Percentiles rank a stretch among this genome's conserved stretches.
Evolutionary conservation across 2,329 filamentous ascomycete genomes (phyloP).

Genomic region (Fusarium euwallaceae): DNA sequence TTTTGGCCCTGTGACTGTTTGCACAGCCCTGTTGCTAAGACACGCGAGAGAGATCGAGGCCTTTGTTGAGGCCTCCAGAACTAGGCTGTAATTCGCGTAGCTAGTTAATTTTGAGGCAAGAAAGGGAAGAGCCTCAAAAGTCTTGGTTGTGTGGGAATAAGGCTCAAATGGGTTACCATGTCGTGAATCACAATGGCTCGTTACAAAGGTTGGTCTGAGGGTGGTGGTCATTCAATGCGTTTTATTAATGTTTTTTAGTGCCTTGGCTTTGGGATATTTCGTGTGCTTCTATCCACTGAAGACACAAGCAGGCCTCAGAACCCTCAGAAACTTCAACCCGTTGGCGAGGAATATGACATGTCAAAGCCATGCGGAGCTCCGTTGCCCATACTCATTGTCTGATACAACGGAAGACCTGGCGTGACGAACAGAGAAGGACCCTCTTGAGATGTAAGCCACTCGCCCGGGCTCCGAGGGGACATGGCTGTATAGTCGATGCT

Average conservation of each 20-base stretch:
- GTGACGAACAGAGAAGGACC: constrained; percentile 10
- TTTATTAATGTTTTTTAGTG: not conserved
- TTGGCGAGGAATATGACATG: constrained; percentile 19
- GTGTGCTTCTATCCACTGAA: not conserved
- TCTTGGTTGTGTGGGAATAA: not conserved
- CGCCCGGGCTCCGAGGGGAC: constrained; percentile 1
- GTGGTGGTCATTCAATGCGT: not conserved
- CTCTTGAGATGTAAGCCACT: not conserved
- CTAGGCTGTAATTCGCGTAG: not conserved
- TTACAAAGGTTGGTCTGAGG: not conserved
- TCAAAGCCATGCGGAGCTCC: constrained; percentile 36
- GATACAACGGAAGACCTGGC: constrained; percentile 24
- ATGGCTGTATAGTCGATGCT: not conserved
- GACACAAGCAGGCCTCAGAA: not conserved
- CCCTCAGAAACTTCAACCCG: not conserved
- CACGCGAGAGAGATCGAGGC: not conserved
- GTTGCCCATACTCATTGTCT: constrained; percentile 34
- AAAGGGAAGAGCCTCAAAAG: not conserved
- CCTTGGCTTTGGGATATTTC: not conserved
- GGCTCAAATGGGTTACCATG: not conserved
- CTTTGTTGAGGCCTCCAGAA: not conserved
- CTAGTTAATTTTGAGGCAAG: not conserved
- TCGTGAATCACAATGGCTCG: not conserved
- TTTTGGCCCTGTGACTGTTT: not conserved
- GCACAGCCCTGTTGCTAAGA: not conserved